phyloP scores from a whole-genome alignment of 2,329 filamentous ascomycete species.

The Thermothelomyces thermophilus region DNA sequence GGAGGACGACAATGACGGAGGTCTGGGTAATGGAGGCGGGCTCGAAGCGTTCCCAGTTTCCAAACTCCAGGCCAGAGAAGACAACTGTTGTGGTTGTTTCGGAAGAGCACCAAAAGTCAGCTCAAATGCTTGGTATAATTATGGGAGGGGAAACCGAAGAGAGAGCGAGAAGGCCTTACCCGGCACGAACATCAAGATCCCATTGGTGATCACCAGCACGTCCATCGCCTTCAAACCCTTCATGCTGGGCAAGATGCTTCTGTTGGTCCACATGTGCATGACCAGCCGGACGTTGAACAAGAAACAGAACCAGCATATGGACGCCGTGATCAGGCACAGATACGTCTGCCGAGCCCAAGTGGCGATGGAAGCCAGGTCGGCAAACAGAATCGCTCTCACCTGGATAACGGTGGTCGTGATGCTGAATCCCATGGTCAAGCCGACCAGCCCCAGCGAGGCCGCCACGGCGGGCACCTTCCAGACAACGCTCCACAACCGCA shows the following conservation, averaged over 20 bases:
- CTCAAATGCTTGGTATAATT: neutral
- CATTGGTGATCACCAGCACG: constrained; percentile 49
- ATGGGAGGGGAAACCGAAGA: too few species aligned
- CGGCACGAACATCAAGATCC: constrained; percentile 50
- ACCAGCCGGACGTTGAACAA: constrained; percentile 48
- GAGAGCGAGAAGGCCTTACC: constrained; percentile 31
- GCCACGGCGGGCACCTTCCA: constrained; percentile 28
- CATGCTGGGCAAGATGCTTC: constrained; percentile 40
- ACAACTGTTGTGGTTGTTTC: constrained; percentile 37
- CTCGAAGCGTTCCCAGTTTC: constrained; percentile 39
- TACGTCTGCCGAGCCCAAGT: constrained; percentile 35
- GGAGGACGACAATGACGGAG: constrained; percentile 45
- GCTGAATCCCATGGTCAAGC: constrained; percentile 28
- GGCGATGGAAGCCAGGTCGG: neutral
- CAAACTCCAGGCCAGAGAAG: constrained; percentile 44
- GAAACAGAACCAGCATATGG: constrained; percentile 45
- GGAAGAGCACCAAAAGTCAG: too few species aligned
- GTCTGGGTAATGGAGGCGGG: constrained; percentile 44
- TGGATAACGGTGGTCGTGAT: constrained; percentile 34
- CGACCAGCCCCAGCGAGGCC: constrained; percentile 32
- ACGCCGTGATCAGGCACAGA: constrained; percentile 27
- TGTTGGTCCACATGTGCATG: constrained; percentile 41
- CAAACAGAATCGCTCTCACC: constrained; percentile 28
- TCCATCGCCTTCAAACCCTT: constrained; percentile 45
- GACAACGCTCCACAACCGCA: constrained; percentile 40